Base-by-base conservation (phyloP, 164 flowering plant genomes). In the Macadamia integrifolia region DNA sequence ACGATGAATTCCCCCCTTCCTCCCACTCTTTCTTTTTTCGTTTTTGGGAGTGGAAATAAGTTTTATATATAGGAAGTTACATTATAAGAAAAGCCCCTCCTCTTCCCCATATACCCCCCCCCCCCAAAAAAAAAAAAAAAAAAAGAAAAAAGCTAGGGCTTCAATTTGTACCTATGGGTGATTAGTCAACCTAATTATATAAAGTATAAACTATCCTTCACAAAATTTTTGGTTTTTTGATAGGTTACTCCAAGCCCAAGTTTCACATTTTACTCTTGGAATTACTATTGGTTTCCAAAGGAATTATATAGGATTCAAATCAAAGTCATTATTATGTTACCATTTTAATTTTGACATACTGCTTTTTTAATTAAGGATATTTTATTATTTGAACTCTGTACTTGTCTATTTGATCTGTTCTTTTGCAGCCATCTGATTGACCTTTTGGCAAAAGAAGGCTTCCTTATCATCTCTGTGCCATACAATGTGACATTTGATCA, bases 401-500 rank as follows among this genome's bases (percentile, higher is more conserved):
- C 31, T 29, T 12, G 57, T 52, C 64, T 50, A 18, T 4, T 60
- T 29, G 60, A 46, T 6, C 57, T 23, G 66, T 63, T 48, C 73
- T 7, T 59, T 60, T 80, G 80, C 89, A 91, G 98, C 74, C 83
- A 87, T 71, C 73, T 94, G 29, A 80, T 85, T 48, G 86, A 85
- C 80, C 83, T 81, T 29, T 79, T 94, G 90, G 95, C 98, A 9
- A 84, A 78, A 67, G 95, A 94, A 77, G 96, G 97, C 2, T 91
- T 82, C 79, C 77, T 91, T 58, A 72, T 94, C 13, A 77, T 94
- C 50, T 82, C 85, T 29, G 97, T 94, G 67, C 97, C 98, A 0
- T 90, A 92, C 64, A 88, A 89, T 77, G 98, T 94, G 78, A 91
- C 98, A 5, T 94, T 91, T 80, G 89, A 94, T 79, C 98, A 94